Conservation (phyloP, 768 basidiomycete species). For the Psilocybe sp. region DNA sequence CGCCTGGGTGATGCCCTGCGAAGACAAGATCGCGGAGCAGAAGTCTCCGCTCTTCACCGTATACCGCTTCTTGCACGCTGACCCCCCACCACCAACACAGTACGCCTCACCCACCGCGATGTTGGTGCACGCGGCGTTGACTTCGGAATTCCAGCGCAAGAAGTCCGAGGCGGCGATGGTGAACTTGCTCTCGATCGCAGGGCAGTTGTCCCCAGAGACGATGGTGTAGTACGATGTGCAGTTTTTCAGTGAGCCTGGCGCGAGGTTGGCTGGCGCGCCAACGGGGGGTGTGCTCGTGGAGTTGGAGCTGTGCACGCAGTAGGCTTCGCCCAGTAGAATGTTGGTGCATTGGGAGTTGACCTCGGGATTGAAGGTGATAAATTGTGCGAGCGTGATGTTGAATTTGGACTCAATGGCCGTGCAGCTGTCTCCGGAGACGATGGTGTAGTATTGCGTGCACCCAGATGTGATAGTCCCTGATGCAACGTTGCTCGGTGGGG, state of each 20-base stretch:
- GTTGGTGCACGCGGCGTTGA: conserved; percentile 14
- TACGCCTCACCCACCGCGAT: conserved; percentile 10
- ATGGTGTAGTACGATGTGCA: conserved; percentile 18
- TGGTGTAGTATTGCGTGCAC: conserved; percentile 1
- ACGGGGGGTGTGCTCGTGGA: neutral
- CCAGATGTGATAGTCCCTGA: neutral
- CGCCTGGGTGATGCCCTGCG: neutral
- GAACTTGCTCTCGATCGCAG: conserved; percentile 13
- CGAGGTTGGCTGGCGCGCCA: conserved; percentile 7
- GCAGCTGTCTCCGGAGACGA: conserved; percentile 1
- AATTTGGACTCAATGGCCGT: conserved; percentile 1
- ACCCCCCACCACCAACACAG: conserved; percentile 13
- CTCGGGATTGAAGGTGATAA: too few relatives aligned
- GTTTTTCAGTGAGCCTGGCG: conserved; percentile 7
- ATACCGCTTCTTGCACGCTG: neutral
- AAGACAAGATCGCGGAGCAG: conserved; percentile 1
- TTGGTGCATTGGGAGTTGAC: too few relatives aligned
- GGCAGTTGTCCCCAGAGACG: conserved; percentile 13
- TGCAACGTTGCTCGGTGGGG: neutral
- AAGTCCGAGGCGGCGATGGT: conserved; percentile 18
- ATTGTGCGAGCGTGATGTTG: neutral
- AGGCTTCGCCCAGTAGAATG: conserved; percentile 6
- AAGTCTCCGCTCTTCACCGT: conserved; percentile 2
- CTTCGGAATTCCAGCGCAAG: conserved; percentile 21
- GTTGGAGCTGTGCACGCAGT: conserved; percentile 8